Evolutionary conservation across 345 rosid species (phyloP), one percentile per base, ranked within the genome.

Genomic region (Cardamine chenopodiifolia): DNA sequence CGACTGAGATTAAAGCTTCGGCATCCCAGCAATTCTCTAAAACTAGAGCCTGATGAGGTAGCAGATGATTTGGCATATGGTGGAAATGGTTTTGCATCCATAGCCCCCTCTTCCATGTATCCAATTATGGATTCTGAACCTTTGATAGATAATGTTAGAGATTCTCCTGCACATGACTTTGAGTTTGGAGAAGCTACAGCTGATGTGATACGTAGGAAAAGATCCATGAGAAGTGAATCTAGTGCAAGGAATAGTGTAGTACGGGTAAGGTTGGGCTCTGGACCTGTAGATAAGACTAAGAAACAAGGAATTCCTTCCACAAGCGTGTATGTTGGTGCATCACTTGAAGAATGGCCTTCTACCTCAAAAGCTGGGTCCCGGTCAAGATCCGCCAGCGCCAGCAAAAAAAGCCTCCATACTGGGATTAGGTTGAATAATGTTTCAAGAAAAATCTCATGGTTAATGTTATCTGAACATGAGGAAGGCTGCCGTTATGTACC

Each of bases 401-500:
- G 70, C 47, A 63, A 75, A 40, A 73, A 74, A 44, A 44, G 62
- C 68, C 71, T 75, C 52, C 80, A 62, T 18, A 44, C 72, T 39
- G 80, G 74, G 53, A 82, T 76, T 40, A 83, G 79, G 53, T 75
- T 84, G 68, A 82, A 82, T 49, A 82, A 74, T 56, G 68, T 80
- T 28, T 58, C 74, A 29, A 78, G 82, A 72, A 88, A 84, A 81
- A 70, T 78, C 23, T 84, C 99, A 29, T 95, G 99, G 99, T 82
- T 95, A 84, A 83, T 89, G 90, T 70, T 95, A 82, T 83, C 88
- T 47, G 87, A 79, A 83, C 92, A 84, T n/a, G 99, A 91, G 77
- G 89, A 86, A 82, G 88, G 94, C 40, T 92, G 87, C 73, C 97
- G 88, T 50, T 95, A 92, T 71, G 90, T 92, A 63, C 98, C 99